Conservation (phyloP, 139 green algal genomes). For the Zygnema circumcarinatum region DNA sequence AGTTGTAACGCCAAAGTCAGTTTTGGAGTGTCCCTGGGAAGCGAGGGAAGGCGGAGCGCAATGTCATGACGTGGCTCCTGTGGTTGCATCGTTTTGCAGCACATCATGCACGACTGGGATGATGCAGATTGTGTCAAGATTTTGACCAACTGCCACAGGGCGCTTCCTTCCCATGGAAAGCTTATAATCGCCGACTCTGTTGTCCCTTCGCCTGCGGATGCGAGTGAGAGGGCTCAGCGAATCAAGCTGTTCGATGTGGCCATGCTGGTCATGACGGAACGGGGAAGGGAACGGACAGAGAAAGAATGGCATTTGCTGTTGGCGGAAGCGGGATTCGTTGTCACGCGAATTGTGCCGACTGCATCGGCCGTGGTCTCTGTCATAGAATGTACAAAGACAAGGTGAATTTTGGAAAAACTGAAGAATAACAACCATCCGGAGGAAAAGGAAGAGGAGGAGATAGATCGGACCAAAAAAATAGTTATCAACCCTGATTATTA, state of each 20-base stretch:
- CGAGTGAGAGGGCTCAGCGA: neutral
- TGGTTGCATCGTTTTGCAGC: no score
- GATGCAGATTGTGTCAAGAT: neutral
- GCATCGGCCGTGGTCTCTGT: neutral
- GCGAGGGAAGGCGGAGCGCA: no score
- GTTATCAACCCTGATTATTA: no score
- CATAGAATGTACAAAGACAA: neutral
- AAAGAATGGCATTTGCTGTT: neutral
- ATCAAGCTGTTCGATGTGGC: neutral
- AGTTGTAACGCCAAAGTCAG: neutral
- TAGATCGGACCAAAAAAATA: no score
- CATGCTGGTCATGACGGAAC: neutral
- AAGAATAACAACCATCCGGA: neutral
- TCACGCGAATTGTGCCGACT: neutral
- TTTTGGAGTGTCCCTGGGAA: no score
- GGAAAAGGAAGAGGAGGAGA: no score
- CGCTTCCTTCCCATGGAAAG: conserved; percentile 4
- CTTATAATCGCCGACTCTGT: conserved; percentile 10
- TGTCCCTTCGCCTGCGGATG: neutral
- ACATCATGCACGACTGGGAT: neutral
- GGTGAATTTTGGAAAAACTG: neutral
- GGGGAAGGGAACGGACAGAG: neutral
- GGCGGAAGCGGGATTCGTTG: neutral
- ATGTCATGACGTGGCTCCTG: no score
- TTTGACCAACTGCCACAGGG: neutral